Evolutionary conservation across 208 protist species (phyloP).

Genomic region (Angomonas desouzai): DNA sequence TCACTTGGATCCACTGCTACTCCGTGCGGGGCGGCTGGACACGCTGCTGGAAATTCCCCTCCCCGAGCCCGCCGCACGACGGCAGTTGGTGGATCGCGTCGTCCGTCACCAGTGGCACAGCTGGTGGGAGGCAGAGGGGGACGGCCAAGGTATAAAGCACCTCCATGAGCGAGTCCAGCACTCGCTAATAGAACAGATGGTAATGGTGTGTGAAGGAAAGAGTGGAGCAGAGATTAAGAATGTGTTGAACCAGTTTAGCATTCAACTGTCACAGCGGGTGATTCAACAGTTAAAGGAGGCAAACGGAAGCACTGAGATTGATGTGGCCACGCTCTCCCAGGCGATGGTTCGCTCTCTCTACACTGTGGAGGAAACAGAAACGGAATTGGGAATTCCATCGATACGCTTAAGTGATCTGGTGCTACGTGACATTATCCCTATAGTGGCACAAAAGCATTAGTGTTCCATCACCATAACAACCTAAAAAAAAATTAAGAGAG

Average conservation of each 20-base stretch:
- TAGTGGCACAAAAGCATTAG: background rate
- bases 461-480: background rate
- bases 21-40: conserved; percentile 78
- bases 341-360: conserved; percentile 8
- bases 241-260: background rate
- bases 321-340: background rate
- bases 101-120: conserved; percentile 60
- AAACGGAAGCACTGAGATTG: background rate
- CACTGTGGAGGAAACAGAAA: background rate
- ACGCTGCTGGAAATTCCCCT: conserved; percentile 65
- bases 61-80: conserved; percentile 45
- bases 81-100: conserved; percentile 32
- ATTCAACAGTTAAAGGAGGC: background rate
- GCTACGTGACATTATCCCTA: background rate
- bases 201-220: background rate
- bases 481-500: background rate
- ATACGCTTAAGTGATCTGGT: conserved; percentile 3
- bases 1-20: conserved; percentile 60
- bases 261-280: background rate
- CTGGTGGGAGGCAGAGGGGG: conserved; percentile 22
- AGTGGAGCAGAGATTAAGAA: conserved; percentile 9
- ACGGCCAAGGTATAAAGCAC: background rate
- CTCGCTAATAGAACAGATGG: background rate
- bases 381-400: too few species aligned
- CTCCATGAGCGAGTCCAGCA: background rate